Evolutionary conservation across 805 yeast species (phyloP), one percentile per base, ranked within the genome.

Genomic region (Suhomyces vadensis): DNA sequence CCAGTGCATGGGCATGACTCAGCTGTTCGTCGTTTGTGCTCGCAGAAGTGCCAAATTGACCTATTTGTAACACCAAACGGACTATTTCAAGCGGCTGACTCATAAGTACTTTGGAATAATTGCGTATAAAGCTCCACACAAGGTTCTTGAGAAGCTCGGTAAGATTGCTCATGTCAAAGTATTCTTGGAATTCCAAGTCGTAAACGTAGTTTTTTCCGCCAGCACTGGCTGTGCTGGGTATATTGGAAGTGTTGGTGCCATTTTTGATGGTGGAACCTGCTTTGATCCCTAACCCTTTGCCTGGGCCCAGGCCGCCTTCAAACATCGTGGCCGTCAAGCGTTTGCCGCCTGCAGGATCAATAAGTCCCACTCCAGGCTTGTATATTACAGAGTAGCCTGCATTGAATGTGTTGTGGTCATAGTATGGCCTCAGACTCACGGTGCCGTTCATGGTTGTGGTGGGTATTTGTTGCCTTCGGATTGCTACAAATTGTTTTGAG

Each of bases 61-160:
- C 95, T 10, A 87, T 85, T 63, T 94, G 98, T 44, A 90, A 65
- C 21, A 91, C 71, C 51, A 88, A 73, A 43, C 92, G 74, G 4
- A 87, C 79, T 13, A 87, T 85, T 54, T 92, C 97, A 63, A 91
- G 83, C 1, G 99, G 98, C 64, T 94, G 97, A 14, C 87, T 78
- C 6, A 87, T 59, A 24, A 89, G 62, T 36, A 83, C 80, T 47
- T 81, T 82, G 43, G 81, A 63, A 67, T 94, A 92, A 51, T 82
- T 84, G 51, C 80, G 79, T 40, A 82, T 55, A 48, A 88, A 80
- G 36, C 85, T 80, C 58, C 76, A 71, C 19, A 81, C 63, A 47
- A 89, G 70, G 31, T 82, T 79, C 42, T 74, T 71, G 4, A 82
- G 51, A 25, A 84, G 59, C 49, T 81, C 87, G 41, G 72, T 72